Evolutionary conservation across 805 yeast genomes (phyloP), one percentile per base, ranked within the genome.

Genomic region (Kodamaea neixiangensis): DNA sequence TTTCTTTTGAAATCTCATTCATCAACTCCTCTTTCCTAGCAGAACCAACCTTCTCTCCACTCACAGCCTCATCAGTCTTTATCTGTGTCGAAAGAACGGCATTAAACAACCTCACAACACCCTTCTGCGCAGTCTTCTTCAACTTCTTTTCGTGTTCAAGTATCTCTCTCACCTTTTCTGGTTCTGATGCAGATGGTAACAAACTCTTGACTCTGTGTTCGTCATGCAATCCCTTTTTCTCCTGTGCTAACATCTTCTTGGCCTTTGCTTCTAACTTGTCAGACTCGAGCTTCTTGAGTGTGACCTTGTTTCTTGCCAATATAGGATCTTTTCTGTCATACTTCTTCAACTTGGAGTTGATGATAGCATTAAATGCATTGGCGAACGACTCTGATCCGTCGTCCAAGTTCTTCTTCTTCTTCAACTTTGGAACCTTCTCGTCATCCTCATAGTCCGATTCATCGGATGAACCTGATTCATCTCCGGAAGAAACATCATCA

Each of bases 301-400:
- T 80, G 39, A 79, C 76, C 57, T 86, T 87, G 62, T 88, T 87
- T 69, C 98, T 83, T 6, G 93, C 92, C 70, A 93, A 77, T 50
- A 93, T 89, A 2, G 99, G 99, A 65, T 92, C 96, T 42, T 80
- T 80, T 63, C 97, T 78, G 62, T 87, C 90, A 60, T 93, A 87
- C 0, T 97, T 96, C 66, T 94, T 94, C 57, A 93, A 75, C 60
- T 83, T 85, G 1, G 98, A 89, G 4, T 87, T 87, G 47, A 93
- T 71, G 60, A 93, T 87, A 13, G 96, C 94, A 57, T 75, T 82
- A 62, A 94, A 82, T 0, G 98, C 98, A 49, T 71, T 77, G 15
- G 96, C 89, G 63, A 94, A 93, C 1, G 83, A 77, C 41, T 76
- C 85, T 0, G 89, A 78, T n/a, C 91, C 93, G 66, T 86, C 90